Conservation (phyloP, 78 protist genomes). For the Monosiga brevicollis region DNA sequence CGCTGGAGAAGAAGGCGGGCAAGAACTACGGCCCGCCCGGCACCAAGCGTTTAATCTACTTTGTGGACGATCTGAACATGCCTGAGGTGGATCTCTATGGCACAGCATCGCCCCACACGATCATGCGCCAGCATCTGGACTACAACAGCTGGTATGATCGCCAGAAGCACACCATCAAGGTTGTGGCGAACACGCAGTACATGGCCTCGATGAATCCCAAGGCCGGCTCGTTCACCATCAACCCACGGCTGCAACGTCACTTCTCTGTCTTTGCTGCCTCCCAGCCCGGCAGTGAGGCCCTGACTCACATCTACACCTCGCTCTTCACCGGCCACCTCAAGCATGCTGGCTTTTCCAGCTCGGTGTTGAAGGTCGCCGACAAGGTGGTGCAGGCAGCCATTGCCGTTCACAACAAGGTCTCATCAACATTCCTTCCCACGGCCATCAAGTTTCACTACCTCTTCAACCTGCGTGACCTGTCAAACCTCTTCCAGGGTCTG, state of each 20-base stretch:
- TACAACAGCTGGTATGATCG: conserved; percentile 66
- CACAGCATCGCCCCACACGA: conserved; percentile 69
- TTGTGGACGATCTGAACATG: conserved; percentile 84
- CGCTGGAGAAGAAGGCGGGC: conserved; percentile 69
- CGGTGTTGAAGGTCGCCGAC: background rate
- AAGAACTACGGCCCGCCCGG: conserved; percentile 67
- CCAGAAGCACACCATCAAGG: conserved; percentile 1
- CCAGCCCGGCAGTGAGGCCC: conserved; percentile 40
- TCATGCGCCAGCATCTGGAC: conserved; percentile 72
- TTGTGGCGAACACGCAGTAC: conserved; percentile 37
- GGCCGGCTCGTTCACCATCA: conserved; percentile 73
- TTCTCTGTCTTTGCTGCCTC: conserved; percentile 44
- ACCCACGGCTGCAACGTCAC: conserved; percentile 72
- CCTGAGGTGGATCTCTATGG: conserved; percentile 78
- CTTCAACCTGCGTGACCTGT: conserved; percentile 77
- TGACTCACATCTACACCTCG: conserved; percentile 21
- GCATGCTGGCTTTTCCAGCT: background rate
- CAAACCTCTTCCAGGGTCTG: conserved; percentile 49
- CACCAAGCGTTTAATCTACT: conserved; percentile 36
- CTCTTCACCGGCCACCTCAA: conserved; percentile 28
- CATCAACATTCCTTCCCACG: conserved; percentile 54
- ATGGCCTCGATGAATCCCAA: conserved; percentile 75
- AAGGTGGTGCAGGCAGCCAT: conserved; percentile 27
- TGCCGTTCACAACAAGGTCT: conserved; percentile 42
- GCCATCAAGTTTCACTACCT: conserved; percentile 84